phyloP scores from a whole-genome alignment of 2,329 filamentous ascomycete genomes.

The Colletotrichum lini region DNA sequence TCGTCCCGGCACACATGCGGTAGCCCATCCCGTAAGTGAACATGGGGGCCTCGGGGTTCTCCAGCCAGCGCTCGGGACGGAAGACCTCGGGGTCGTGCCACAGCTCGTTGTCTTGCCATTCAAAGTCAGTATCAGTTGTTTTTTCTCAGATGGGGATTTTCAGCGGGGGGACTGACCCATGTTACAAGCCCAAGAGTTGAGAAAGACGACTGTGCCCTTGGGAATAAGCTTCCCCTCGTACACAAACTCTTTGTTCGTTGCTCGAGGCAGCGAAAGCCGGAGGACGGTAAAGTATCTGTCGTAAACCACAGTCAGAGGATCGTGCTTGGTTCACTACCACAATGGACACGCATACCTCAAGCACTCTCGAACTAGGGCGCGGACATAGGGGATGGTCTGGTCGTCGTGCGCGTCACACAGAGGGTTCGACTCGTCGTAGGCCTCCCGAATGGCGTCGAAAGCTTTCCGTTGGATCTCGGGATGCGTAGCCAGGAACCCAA shows the following conservation, averaged over 20 bases:
- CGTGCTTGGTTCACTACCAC: slow-evolving; percentile 12
- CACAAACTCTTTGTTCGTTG: slow-evolving; percentile 50
- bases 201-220: slow-evolving; percentile 64
- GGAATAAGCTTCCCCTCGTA: slow-evolving; percentile 52
- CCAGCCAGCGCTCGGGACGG: slow-evolving; percentile 62
- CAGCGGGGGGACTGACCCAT: slow-evolving; percentile 44
- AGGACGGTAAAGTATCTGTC: slow-evolving; percentile 75
- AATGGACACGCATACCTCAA: slow-evolving; percentile 54
- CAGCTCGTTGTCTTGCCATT: slow-evolving; percentile 64
- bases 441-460: slow-evolving; percentile 56
- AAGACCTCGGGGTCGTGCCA: slow-evolving; percentile 77
- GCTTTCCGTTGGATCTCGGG: slow-evolving; percentile 49
- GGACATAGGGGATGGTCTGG: slow-evolving; percentile 83
- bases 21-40: slow-evolving; percentile 68
- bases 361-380: slow-evolving; percentile 83
- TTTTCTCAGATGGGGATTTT: slow-evolving; percentile 64
- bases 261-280: slow-evolving; percentile 74
- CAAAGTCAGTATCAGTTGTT: slow-evolving; percentile 44
- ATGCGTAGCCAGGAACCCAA: slow-evolving; percentile 47
- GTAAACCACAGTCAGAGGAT: slow-evolving; percentile 43
- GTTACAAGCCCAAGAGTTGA: slow-evolving; percentile 51
- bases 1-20: slow-evolving; percentile 68
- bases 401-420: slow-evolving; percentile 82
- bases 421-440: slow-evolving; percentile 80
- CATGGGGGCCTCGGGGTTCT: slow-evolving; percentile 58